A percentile compares a stretch with the other conserved stretches of the same genome.
Conservation (phyloP, 2,329 filamentous ascomycete species). For the Plectosphaerella cucumerina region DNA sequence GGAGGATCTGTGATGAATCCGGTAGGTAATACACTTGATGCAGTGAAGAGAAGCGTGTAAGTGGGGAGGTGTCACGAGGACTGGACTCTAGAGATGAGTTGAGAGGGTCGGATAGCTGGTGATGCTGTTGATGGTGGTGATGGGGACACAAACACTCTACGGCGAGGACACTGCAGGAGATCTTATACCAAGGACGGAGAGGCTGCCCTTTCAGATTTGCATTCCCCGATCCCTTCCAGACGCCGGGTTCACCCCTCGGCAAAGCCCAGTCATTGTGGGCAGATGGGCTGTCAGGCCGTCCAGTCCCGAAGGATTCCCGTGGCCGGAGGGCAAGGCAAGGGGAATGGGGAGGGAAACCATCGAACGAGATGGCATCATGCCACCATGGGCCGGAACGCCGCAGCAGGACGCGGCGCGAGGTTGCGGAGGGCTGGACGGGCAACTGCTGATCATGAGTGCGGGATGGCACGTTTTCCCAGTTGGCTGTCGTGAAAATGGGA, state of each 20-base stretch:
- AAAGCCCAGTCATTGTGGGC: conserved; percentile 11
- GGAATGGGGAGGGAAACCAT: background rate
- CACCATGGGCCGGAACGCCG: background rate
- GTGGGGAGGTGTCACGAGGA: conserved; percentile 1
- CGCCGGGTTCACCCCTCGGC: background rate
- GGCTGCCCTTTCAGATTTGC: too few relatives aligned
- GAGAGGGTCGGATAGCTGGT: conserved; percentile 8
- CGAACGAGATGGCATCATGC: conserved; percentile 1
- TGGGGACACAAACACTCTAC: conserved; percentile 3
- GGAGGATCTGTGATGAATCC: background rate
- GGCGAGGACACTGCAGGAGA: conserved; percentile 8
- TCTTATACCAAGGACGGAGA: conserved; percentile 11
- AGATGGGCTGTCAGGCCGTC: conserved; percentile 10
- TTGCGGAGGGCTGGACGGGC: background rate
- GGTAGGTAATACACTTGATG: conserved; percentile 6
- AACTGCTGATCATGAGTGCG: background rate
- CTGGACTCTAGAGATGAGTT: conserved; percentile 6
- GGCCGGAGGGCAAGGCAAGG: background rate
- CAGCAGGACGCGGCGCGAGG: background rate
- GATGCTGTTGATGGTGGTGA: conserved; percentile 11
- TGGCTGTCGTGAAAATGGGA: conserved; percentile 11
- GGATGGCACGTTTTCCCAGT: conserved; percentile 10
- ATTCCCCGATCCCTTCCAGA: background rate
- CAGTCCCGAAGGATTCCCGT: conserved; percentile 14
- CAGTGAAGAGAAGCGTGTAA: conserved; percentile 6